These are phyloP conservation scores for Termitomyces sp. DNA, from an alignment of 768 basidiomycete species.

Conservation along the genomic window DNA sequence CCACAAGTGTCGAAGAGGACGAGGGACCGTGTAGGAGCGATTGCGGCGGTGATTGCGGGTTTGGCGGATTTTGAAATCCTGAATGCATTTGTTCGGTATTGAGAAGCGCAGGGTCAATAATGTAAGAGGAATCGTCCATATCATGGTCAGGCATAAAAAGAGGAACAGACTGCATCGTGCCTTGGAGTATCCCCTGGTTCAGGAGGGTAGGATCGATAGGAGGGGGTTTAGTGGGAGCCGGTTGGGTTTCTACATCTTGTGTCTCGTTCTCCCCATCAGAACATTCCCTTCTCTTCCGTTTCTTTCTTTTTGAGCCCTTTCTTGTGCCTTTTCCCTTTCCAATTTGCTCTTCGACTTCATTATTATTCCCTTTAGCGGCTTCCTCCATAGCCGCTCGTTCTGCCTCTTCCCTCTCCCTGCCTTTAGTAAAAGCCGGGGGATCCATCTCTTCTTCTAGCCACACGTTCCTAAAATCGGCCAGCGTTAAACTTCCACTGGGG, in stretches of 20 bases:
- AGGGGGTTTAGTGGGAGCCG: constrained; percentile 16
- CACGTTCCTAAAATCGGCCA: constrained; percentile 85
- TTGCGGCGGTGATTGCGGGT: background rate
- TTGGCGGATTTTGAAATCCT: background rate
- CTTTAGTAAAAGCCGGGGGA: constrained; percentile 83
- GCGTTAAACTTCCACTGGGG: constrained; percentile 75
- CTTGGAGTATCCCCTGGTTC: constrained; percentile 62
- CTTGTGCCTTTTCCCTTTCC: constrained; percentile 27
- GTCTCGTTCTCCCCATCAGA: constrained; percentile 25
- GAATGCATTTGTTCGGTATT: constrained; percentile 2
- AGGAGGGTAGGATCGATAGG: constrained; percentile 54
- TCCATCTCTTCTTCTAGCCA: constrained; percentile 92
- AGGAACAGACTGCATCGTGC: constrained; percentile 36
- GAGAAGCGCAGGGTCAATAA: constrained; percentile 56
- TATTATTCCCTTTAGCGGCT: constrained; percentile 15
- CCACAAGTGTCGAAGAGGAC: constrained; percentile 10
- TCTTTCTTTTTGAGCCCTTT: constrained; percentile 27
- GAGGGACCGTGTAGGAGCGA: constrained; percentile 2
- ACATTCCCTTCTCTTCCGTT: constrained; percentile 31
- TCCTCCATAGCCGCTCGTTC: constrained; percentile 36
- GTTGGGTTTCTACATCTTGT: constrained; percentile 17
- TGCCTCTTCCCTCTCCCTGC: constrained; percentile 63
- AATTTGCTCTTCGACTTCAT: constrained; percentile 21
- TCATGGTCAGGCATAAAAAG: constrained; percentile 42
- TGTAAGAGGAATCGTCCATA: constrained; percentile 31